Conservation (phyloP, 2,329 filamentous ascomycete genomes). For the Aspergillus melleus region DNA sequence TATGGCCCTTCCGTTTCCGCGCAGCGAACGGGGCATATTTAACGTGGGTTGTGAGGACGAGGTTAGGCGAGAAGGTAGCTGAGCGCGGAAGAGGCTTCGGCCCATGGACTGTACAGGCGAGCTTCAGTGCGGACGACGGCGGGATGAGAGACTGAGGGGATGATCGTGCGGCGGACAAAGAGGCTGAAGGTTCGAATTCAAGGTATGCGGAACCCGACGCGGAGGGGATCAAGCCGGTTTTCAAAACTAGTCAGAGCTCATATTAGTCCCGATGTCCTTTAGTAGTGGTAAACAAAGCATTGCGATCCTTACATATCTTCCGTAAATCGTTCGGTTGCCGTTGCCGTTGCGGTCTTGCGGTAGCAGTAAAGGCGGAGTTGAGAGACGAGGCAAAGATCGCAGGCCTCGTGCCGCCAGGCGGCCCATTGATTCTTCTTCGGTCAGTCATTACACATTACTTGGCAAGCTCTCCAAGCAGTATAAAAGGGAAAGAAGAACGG, state of each 20-base stretch:
- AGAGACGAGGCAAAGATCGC: conserved; percentile 63
- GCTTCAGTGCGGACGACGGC: conserved; percentile 71
- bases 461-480: conserved; percentile 7
- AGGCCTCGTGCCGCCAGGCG: conserved; percentile 71
- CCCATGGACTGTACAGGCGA: conserved; percentile 90
- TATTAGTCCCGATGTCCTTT: conserved; percentile 15
- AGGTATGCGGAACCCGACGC: conserved; percentile 84
- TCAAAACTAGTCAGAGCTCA: conserved; percentile 63
- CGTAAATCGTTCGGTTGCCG: conserved; percentile 71
- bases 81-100: conserved; percentile 87
- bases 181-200: conserved; percentile 52
- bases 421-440: conserved; percentile 86
- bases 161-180: conserved; percentile 44
- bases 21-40: conserved; percentile 97
- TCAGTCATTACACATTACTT: conserved; percentile 65
- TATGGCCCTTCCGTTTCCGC: conserved; percentile 75
- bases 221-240: conserved; percentile 88
- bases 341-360: conserved; percentile 54
- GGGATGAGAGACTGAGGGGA: conserved; percentile 51
- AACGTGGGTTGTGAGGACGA: conserved; percentile 88
- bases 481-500: conserved; percentile 4
- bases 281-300: not conserved
- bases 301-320: conserved; percentile 73
- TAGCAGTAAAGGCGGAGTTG: conserved; percentile 49
- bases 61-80: conserved; percentile 86